Conservation (phyloP, 1,284 basidiomycete genomes). For the Meira nashicola region DNA sequence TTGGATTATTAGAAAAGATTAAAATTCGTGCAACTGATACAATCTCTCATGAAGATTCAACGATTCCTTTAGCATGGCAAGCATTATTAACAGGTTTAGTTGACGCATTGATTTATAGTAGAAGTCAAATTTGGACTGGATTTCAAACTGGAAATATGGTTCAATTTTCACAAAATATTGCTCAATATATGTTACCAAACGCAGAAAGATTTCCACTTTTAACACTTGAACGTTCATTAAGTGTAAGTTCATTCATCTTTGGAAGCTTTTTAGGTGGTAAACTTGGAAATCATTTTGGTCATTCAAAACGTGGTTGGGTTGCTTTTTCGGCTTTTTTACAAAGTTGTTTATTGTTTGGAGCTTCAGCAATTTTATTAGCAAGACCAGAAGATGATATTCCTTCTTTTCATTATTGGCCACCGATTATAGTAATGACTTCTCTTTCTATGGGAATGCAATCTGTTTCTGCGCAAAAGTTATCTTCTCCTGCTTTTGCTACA, state of each 20-base stretch:
- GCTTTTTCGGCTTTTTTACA: constrained; percentile 31
- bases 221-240: constrained; percentile 30
- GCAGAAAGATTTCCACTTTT: constrained; percentile 26
- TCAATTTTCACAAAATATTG: constrained; percentile 40
- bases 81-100: constrained; percentile 37
- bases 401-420: constrained; percentile 34
- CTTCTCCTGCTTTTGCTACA: constrained; percentile 39
- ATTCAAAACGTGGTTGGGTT: constrained; percentile 31
- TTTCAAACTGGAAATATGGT: constrained; percentile 47
- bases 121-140: constrained; percentile 34
- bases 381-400: constrained; percentile 28
- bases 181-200: constrained; percentile 38
- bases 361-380: constrained; percentile 34
- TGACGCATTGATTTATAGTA: constrained; percentile 37
- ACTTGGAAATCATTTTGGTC: constrained; percentile 22
- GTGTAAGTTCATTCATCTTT: constrained; percentile 32
- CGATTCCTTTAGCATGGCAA: constrained; percentile 54
- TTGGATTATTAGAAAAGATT: neutral
- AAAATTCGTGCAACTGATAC: neutral
- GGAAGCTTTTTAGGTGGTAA: constrained; percentile 29
- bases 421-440: constrained; percentile 28
- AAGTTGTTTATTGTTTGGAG: constrained; percentile 15
- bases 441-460: constrained; percentile 42
- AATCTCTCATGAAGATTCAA: constrained; percentile 29
- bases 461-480: constrained; percentile 38